Conservation (phyloP, 2,329 filamentous ascomycete species). For the Aspergillus versicolor region DNA sequence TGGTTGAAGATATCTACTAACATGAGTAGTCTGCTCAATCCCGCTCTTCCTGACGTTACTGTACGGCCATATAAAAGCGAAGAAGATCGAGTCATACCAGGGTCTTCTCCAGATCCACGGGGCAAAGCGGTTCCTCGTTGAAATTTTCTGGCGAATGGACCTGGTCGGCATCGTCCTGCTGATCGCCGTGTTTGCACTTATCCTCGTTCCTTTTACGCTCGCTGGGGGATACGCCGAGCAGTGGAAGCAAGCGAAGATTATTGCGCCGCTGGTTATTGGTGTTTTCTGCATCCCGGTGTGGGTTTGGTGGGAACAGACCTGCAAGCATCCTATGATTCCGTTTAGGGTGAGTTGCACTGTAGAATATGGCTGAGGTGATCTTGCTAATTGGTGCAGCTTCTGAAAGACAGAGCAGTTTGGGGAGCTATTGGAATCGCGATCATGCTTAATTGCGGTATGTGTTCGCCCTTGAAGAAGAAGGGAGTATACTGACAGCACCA, state of each 20-base stretch:
- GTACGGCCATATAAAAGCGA: conserved; percentile 54
- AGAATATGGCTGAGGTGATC: too few species aligned
- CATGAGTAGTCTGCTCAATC: conserved; percentile 45
- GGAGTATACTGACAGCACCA: conserved; percentile 14
- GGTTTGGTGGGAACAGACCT: conserved; percentile 55
- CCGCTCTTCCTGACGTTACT: conserved; percentile 56
- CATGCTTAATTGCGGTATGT: conserved; percentile 28
- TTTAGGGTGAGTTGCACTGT: conserved; percentile 43
- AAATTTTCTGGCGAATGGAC: conserved; percentile 60
- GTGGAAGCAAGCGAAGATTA: conserved; percentile 54
- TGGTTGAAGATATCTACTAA: background rate
- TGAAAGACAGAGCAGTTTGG: conserved; percentile 66
- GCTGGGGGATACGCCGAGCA: conserved; percentile 50
- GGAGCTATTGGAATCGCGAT: conserved; percentile 58
- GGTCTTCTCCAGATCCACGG: conserved; percentile 48
- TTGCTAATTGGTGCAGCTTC: conserved; percentile 36
- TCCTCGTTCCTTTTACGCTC: conserved; percentile 59
- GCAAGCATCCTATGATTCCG: conserved; percentile 56
- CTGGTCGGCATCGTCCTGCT: conserved; percentile 54
- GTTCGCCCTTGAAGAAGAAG: conserved; percentile 18
- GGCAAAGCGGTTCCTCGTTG: conserved; percentile 31
- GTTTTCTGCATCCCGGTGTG: conserved; percentile 51
- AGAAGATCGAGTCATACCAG: conserved; percentile 48
- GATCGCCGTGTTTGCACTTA: conserved; percentile 52
- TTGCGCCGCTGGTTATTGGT: conserved; percentile 54